Evolutionary conservation across 1,284 basidiomycete species (phyloP), one percentile per base, ranked within the genome.

Genomic region (Rhodotorula sp.): DNA sequence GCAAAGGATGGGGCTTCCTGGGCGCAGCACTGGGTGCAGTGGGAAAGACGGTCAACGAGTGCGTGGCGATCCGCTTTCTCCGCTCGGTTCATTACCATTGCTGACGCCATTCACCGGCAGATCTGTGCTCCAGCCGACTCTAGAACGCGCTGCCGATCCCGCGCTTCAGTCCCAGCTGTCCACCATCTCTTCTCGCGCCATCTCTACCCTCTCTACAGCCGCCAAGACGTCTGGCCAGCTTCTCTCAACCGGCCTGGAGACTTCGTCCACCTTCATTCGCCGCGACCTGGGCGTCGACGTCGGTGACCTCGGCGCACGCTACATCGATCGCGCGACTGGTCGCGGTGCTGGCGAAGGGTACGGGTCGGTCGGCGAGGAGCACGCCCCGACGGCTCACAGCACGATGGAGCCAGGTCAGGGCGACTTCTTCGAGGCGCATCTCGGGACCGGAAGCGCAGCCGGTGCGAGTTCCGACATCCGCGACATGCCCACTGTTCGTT

Each of bases 1-100:
- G 85, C 77, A 92, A 92, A 81, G 90, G 91, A 57, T 93, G 91
- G 91, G 90, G 89, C 24, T 80, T 92, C 53, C 87, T 93, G 75
- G 88, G 89, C 51, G 84, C 88, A 1, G 90, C 86, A 30, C 86
- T 93, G 27, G 85, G 82, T 2, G 89, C 88, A 59, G 90, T 90
- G 27, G 84, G 87, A 10, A 86, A 86, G 75, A 87, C 80, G n/a
- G 88, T 93, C 47, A 84, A 85, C 67, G 89, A 91, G 79, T 89
- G 85, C 77, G 86, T 70, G 11, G n/a, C n/a, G 1, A 15, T 13
- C 11, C 44, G n/a, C 36, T 51, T 3, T 39, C 30, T 53, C 44
- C 34, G 24, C n/a, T 47, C 10, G 2, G 11, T 24, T 39, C 44
- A 46, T 0, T n/a, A 27, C n/a, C 49, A 7, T 32, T 48, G 19